Base-by-base conservation (phyloP, 2,329 filamentous ascomycete genomes). In the Thermoascus crustaceus region DNA sequence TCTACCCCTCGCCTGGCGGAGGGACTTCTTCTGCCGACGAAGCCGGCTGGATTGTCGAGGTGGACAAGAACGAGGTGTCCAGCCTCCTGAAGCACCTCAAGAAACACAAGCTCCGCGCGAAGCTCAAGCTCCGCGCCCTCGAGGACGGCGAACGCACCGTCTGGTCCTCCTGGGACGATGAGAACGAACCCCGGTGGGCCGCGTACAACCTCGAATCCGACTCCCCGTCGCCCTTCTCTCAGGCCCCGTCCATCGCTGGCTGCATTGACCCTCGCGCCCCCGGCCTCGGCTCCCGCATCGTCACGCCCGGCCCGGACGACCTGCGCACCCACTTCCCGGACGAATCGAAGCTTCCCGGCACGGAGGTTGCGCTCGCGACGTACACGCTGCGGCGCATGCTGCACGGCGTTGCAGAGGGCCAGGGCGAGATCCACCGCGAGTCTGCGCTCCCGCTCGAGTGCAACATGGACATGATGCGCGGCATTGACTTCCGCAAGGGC, bases 401-500 rank as follows among this genome's bases (percentile, higher is more conserved):
- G 19, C 70, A 75, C 37, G 91, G 91, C 32, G 75, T 98, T 1
- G 70, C 89, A 1, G 91, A 98, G 64, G 89, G 91, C 2, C 84
- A 85, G 55, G 57, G 65, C 10, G 91, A 98, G 66, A 79, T 98
- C 13, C 58, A 76, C 5, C 65, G 71, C 39, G 82, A 82, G 45
- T 66, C 72, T 11, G 79, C 86, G 1, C 68, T 98, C 36, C 89
- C 91, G 1, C 80, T 88, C 60, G 89, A 96, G 62, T 81, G 73
- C 54, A 95, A 95, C 58, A 73, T 96, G 57, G 91, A 98, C 61
- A 66, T 85, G 40, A 85, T 85, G 72, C 74, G 76, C 31, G 91
- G 78, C 17, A 81, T 98, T 46, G 85, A 95, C 62, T 98, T 91
- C 66, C 78, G 78, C 54, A 98, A 98, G 66, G 91, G 91, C 5